Base-by-base conservation (phyloP, 768 basidiomycete species). In the Mycena olivaceomarginata region DNA sequence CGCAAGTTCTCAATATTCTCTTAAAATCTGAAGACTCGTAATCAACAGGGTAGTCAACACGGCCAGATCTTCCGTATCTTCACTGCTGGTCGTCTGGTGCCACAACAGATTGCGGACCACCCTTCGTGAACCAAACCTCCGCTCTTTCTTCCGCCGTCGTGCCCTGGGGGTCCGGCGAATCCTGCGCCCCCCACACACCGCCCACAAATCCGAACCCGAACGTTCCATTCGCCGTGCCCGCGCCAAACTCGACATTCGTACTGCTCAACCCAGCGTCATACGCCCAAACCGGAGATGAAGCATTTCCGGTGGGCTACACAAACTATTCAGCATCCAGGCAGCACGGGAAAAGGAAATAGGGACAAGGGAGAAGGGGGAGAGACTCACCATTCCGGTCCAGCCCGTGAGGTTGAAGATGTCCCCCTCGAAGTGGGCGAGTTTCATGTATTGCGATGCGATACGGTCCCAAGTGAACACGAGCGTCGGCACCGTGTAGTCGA, bases 401-500 rank as follows among this genome's bases (percentile, higher is more conserved):
- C 77, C 77, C 4, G 77, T 78, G 16, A 78, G 13, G 59, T 79
- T 79, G 71, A 76, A 79, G 7, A 79, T 12, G 41, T 79, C 39
- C 13, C 25, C 75, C 15, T 79, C 22, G 53, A 72, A 79, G 25
- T 79, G 78, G 16, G 78, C 43, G 22, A 79, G 68, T 62, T 59
- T 63, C 40, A 76, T 64, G 67, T 79, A 76, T 53, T 62, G 40
- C 0, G 53, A 39, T 16, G 65, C 72, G 13, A 75, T 22, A 20
- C 63, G 60, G n/a, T 79, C 71, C 75, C 75, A 76, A 5, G 78
- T 76, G 64, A 79, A 79, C 39, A 59, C 74, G 60, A 79, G 56
- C 25, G 66, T 76, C 4, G 78, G 78, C 2, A 76, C 71, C 22
- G 46, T 25, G 46, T 43, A 45, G 70, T 76, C 75, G 37, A 76